phyloP scores from a whole-genome alignment of 352 stramenopile species.

The Phytophthora chlamydospora region DNA sequence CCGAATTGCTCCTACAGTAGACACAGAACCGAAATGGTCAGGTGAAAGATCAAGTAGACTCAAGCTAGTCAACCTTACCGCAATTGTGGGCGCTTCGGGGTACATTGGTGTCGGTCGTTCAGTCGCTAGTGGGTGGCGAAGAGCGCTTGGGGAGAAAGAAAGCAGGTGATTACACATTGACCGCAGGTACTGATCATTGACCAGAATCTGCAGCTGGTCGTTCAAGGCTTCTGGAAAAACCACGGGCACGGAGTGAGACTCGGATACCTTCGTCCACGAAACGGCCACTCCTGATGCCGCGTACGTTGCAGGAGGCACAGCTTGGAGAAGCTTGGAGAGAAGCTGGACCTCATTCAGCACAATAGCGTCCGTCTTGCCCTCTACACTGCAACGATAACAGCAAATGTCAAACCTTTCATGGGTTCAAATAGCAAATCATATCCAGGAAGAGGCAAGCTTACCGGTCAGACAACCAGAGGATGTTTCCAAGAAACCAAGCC shows the following conservation, averaged over 20 bases:
- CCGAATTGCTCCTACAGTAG: conserved; percentile 69
- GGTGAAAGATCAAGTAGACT: neutral
- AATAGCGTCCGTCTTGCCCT: conserved; percentile 28
- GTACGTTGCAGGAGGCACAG: conserved; percentile 59
- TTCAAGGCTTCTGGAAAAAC: conserved; percentile 64
- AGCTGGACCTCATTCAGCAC: conserved; percentile 48
- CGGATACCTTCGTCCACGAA: conserved; percentile 73
- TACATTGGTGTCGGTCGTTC: conserved; percentile 55
- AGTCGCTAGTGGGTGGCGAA: conserved; percentile 48
- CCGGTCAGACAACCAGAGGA: conserved; percentile 60
- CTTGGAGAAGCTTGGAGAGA: conserved; percentile 52
- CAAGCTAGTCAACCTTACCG: conserved; percentile 27
- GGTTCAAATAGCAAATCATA: neutral
- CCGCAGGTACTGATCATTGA: conserved; percentile 56
- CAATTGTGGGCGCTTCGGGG: conserved; percentile 51
- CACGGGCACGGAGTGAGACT: conserved; percentile 67
- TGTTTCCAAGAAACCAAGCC: conserved; percentile 71
- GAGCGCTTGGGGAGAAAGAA: conserved; percentile 37
- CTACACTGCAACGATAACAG: conserved; percentile 31
- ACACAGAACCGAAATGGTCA: neutral
- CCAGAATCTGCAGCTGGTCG: conserved; percentile 53
- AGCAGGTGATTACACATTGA: conserved; percentile 55
- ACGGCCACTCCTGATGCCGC: conserved; percentile 53
- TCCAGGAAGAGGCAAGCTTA: conserved; percentile 7
- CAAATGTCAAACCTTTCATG: neutral